phyloP scores from a whole-genome alignment of 129 eudicot species.

The Flaveria linearis region DNA sequence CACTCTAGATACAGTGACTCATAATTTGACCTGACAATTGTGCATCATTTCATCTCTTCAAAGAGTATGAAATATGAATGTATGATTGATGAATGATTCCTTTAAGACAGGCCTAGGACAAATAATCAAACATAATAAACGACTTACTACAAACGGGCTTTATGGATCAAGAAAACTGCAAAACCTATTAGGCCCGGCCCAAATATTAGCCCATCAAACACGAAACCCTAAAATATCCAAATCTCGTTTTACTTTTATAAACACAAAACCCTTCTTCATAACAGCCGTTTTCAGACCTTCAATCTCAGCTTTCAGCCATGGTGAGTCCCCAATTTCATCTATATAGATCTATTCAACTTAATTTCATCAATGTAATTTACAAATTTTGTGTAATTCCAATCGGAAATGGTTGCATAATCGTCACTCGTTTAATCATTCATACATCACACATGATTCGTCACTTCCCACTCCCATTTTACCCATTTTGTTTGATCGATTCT shows the following conservation, averaged over 20 bases:
- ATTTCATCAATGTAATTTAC: neutral
- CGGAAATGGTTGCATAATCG: neutral
- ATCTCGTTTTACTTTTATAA: conserved; percentile 9
- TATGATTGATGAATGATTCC: too few relatives aligned
- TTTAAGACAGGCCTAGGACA: too few relatives aligned
- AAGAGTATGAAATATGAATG: too few relatives aligned
- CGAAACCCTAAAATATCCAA: conserved; percentile 31
- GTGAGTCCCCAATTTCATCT: conserved; percentile 19
- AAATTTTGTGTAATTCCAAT: neutral
- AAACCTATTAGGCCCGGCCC: neutral
- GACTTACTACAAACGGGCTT: neutral
- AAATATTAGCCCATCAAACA: conserved; percentile 6
- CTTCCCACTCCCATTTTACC: neutral
- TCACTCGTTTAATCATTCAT: neutral
- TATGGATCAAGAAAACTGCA: neutral
- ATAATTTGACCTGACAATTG: too few relatives aligned
- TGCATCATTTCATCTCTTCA: too few relatives aligned
- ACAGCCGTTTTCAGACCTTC: conserved; percentile 39
- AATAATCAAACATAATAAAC: too few relatives aligned
- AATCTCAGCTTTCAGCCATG: conserved; percentile 26
- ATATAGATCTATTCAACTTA: neutral
- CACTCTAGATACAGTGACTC: too few relatives aligned
- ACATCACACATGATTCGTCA: neutral
- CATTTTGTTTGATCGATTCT: neutral
- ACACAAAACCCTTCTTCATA: conserved; percentile 20